Base-by-base conservation (phyloP, 2,329 filamentous ascomycete genomes). In the Elsinoe fawcettii region DNA sequence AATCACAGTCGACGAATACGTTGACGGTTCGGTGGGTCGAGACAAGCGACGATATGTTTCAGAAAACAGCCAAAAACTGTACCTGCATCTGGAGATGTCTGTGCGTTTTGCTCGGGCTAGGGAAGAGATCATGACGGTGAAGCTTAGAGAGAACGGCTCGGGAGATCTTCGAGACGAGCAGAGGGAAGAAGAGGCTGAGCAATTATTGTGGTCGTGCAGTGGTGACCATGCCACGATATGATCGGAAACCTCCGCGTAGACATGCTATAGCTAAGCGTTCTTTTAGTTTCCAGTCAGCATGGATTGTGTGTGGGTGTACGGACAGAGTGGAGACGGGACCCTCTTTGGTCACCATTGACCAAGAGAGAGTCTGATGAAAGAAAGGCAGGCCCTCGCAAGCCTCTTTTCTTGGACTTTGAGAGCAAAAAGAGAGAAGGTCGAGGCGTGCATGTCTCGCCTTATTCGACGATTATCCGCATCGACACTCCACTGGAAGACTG, bases 31-130 rank as follows among this genome's bases (percentile, higher is more conserved):
- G 22, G 37, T 43, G 27, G 54, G 54, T 43, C 54, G 54, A 56
- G 54, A 56, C 54, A 56, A 56, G 54, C 54, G 54, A 56, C 54
- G 54, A 34, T 56, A 37, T 43, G 54, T 56, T 56, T 56, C 54
- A 56, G 43, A 56, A 25, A 46, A 46, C 41, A 23, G 41, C 41
- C 41, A 46, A 46, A 46, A 25, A 47, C 16, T 36, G 54, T 56
- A 56, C 54, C 54, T 56, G 54, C 54, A 56, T 56, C 43, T 16
- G 39, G 23, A 32, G 30, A n/a, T n/a, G 49, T 53, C 49, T 53
- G 49, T 53, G 49, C 49, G 30, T 25, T 25, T 34, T 18, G 43
- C 12, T n/a, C 18, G 43, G n/a, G n/a, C n/a, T n/a, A n/a, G n/a
- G n/a, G n/a, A 22, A 49, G 23, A 20, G 44, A 25, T 49, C 22